These are phyloP conservation scores for Aspergillus coremiiformis DNA, from an alignment of 495 filamentous ascomycete species.

Conservation along the genomic window DNA sequence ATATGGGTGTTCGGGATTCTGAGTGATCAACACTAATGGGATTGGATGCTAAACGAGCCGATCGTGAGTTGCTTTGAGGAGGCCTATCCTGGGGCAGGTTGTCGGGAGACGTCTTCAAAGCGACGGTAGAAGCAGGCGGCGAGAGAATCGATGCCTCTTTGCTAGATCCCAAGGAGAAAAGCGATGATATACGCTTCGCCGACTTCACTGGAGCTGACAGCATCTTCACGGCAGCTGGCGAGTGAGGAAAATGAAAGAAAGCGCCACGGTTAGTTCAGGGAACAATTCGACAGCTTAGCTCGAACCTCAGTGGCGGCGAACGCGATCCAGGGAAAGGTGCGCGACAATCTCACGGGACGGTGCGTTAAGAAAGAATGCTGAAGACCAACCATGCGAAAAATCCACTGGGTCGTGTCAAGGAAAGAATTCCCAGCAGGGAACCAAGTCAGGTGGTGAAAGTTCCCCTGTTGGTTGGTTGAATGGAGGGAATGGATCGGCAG, in stretches of 20 bases:
- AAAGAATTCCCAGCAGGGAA: constrained; percentile 14
- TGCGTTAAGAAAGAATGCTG: constrained; percentile 19
- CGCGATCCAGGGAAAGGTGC: constrained; percentile 3
- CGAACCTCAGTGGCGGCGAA: not conserved
- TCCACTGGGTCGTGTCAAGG: not conserved
- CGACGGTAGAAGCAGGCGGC: constrained; percentile 19
- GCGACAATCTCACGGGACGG: constrained; percentile 7
- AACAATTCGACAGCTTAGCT: constrained; percentile 1
- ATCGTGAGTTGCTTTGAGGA: constrained; percentile 30
- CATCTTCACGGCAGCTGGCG: constrained; percentile 24
- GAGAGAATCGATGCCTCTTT: constrained; percentile 28
- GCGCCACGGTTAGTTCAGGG: constrained; percentile 4
- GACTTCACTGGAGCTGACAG: constrained; percentile 44
- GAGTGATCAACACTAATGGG: constrained; percentile 22
- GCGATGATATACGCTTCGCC: constrained; percentile 44
- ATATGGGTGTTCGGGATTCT: constrained; percentile 24
- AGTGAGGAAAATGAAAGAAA: constrained; percentile 3
- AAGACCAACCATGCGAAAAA: constrained; percentile 30
- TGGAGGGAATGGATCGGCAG: constrained; percentile 40
- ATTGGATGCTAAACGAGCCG: constrained; percentile 33
- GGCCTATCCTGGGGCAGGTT: constrained; percentile 19
- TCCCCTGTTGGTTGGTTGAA: not conserved
- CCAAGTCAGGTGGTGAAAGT: constrained; percentile 9
- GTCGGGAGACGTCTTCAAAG: constrained; percentile 20
- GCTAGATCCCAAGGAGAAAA: constrained; percentile 37